Base-by-base conservation (phyloP, 83 land plant species). In the Larix sibirica region DNA sequence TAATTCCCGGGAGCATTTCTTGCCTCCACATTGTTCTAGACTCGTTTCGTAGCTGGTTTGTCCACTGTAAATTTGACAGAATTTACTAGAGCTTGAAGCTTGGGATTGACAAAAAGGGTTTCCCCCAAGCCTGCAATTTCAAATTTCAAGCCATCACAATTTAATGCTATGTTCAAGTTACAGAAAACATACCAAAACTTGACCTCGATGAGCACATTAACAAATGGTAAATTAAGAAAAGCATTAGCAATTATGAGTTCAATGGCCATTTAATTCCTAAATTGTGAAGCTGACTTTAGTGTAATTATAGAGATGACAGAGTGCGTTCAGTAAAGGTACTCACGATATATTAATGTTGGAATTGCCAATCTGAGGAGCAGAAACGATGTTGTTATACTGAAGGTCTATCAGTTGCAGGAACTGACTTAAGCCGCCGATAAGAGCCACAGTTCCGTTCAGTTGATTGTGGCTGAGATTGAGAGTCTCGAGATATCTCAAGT, bases 361-460 rank as follows among this genome's bases (percentile, higher is more conserved):
- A 23, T 88, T 78, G 8, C 87, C 86, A 3, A 75, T 61, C 12
- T 75, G 21, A 42, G 13, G 83, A 0, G 83, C 62, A 3, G 62
- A 13, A 24, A 85, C 79, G 56, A 92, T 90, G 14, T 85, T 16
- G 68, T 93, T 93, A 83, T 86, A 82, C 78, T 93, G 66, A 26
- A 93, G 80, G 82, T 91, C 91, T 63, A 91, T 85, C 73, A 91
- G 82, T 68, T 88, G 82, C 73, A 91, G 71, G 10, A 84, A 69
- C 7, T 67, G 50, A 77, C 90, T 81, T 59, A 85, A 36, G 67
- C 50, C 79, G 60, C 79, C 62, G n/a, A 86, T 86, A 77, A 93
- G 65, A 76, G 79, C 21, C 17, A 93, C 85, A 56, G 87, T 84
- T 24, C 85, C 90, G 79, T 85, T 89, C 20, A 93, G 81, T 61